These are phyloP conservation scores for Candida krabiensis DNA, from an alignment of 805 yeast genomes.

Conservation along the genomic window DNA sequence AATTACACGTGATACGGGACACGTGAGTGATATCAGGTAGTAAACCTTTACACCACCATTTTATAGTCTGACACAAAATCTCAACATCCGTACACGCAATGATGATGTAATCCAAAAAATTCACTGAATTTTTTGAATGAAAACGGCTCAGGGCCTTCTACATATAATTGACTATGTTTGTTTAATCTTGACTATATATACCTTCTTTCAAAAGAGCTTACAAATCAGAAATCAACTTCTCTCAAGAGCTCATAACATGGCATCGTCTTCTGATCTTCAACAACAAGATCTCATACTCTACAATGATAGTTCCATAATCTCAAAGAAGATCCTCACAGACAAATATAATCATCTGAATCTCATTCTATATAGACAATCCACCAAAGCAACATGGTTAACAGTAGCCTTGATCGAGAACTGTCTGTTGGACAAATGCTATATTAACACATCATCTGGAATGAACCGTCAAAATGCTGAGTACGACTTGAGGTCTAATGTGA, in stretches of 20 bases:
- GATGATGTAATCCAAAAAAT: too few species aligned
- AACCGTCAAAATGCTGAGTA: neutral
- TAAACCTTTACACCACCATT: too few species aligned
- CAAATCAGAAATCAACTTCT: neutral
- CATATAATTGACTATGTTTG: too few species aligned
- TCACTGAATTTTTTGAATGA: too few species aligned
- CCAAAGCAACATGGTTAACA: constrained; percentile 64
- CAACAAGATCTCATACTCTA: constrained; percentile 60
- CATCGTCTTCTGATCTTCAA: constrained; percentile 35
- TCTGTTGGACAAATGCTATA: constrained; percentile 44
- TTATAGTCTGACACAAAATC: too few species aligned
- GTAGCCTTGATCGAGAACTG: constrained; percentile 54
- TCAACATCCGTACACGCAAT: too few species aligned
- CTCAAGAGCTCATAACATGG: constrained; percentile 9
- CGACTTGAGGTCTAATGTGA: constrained; percentile 4
- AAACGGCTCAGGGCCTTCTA: too few species aligned
- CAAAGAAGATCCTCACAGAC: constrained; percentile 24
- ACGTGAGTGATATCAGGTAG: too few species aligned
- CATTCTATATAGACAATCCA: constrained; percentile 47
- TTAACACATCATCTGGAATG: constrained; percentile 27
- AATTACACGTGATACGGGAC: too few species aligned
- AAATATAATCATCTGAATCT: constrained; percentile 30
- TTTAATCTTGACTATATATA: too few species aligned
- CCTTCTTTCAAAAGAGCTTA: too few species aligned
- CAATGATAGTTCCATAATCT: constrained; percentile 48